Conservation (phyloP, 805 yeast species). For the Zygotorulaspora chibaensis region DNA sequence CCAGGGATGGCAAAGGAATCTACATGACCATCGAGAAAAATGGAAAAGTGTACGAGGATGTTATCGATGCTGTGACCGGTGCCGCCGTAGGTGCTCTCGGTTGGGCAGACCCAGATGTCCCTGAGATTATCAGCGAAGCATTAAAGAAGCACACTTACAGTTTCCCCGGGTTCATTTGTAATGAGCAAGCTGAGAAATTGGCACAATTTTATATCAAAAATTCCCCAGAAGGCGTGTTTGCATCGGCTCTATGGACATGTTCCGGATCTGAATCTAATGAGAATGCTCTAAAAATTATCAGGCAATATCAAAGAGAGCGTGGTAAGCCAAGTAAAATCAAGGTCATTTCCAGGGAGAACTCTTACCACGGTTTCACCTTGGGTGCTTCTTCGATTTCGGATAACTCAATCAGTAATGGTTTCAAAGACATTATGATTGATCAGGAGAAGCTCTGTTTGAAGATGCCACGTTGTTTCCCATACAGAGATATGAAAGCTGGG, state of each 20-base stretch:
- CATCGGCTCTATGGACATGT: slow-evolving; percentile 46
- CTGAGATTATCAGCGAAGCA: slow-evolving; percentile 37
- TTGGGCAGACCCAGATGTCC: slow-evolving; percentile 36
- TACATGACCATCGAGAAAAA: slow-evolving; percentile 40
- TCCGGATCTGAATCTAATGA: slow-evolving; percentile 69
- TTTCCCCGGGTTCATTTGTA: slow-evolving; percentile 33
- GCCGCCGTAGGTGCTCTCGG: slow-evolving; percentile 50
- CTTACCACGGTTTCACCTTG: slow-evolving; percentile 48
- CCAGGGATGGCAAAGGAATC: slow-evolving; percentile 42
- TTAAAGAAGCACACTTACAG: slow-evolving; percentile 37
- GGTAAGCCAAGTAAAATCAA: slow-evolving; percentile 40
- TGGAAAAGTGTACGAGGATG: slow-evolving; percentile 33
- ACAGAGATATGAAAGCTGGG: slow-evolving; percentile 28
- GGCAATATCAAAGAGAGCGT: slow-evolving; percentile 43
- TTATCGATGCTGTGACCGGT: slow-evolving; percentile 44
- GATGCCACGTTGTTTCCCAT: slow-evolving; percentile 35
- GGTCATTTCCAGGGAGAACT: slow-evolving; percentile 40
- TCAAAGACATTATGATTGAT: slow-evolving; percentile 28
- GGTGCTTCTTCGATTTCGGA: slow-evolving; percentile 43
- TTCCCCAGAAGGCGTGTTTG: slow-evolving; percentile 39
- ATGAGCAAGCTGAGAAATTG: slow-evolving; percentile 40
- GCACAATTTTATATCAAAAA: slow-evolving; percentile 39
- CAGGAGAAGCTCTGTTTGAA: slow-evolving; percentile 22
- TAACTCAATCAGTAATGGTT: slow-evolving; percentile 34
- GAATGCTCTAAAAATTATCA: slow-evolving; percentile 55